A percentile compares a stretch with the other conserved stretches of the same genome.
Conservation (phyloP, 1,284 basidiomycete genomes). For the Earliella scabrosa region DNA sequence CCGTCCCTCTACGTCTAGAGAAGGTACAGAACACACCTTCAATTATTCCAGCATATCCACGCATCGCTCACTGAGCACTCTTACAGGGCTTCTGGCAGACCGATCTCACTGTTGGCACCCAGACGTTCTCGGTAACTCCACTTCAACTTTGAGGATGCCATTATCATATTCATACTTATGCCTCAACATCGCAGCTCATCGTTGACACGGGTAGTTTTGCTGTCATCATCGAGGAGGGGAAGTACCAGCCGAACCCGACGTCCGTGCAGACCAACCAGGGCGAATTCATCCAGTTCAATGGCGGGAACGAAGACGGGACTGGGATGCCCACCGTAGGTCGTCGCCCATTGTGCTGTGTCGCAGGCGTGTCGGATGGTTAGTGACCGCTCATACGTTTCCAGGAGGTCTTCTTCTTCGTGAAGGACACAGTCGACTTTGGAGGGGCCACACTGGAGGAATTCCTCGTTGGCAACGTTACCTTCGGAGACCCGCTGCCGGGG, state of each 20-base stretch:
- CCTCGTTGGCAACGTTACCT: conserved; percentile 8
- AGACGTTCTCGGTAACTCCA: not conserved
- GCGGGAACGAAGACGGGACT: conserved; percentile 5
- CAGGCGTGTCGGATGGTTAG: no score
- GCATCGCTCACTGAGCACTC: no score
- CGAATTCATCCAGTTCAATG: conserved; percentile 12
- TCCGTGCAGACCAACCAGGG: conserved; percentile 6
- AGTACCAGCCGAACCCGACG: not conserved
- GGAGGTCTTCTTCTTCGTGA: conserved; percentile 2
- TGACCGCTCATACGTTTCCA: not conserved
- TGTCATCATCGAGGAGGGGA: conserved; percentile 2
- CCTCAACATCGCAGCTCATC: not conserved
- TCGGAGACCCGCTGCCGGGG: not conserved
- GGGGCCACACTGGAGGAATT: not conserved
- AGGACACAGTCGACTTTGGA: not conserved
- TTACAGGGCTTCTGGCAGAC: not conserved
- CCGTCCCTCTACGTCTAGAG: not conserved
- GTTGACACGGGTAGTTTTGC: not conserved
- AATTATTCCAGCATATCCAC: not conserved
- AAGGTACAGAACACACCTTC: not conserved
- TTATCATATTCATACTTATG: not conserved
- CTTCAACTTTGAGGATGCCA: not conserved
- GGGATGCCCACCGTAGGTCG: not conserved
- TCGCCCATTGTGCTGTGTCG: not conserved
- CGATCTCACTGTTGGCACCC: not conserved